Base-by-base conservation (phyloP, 2,329 filamentous ascomycete species). In the Talaromyces piceae region DNA sequence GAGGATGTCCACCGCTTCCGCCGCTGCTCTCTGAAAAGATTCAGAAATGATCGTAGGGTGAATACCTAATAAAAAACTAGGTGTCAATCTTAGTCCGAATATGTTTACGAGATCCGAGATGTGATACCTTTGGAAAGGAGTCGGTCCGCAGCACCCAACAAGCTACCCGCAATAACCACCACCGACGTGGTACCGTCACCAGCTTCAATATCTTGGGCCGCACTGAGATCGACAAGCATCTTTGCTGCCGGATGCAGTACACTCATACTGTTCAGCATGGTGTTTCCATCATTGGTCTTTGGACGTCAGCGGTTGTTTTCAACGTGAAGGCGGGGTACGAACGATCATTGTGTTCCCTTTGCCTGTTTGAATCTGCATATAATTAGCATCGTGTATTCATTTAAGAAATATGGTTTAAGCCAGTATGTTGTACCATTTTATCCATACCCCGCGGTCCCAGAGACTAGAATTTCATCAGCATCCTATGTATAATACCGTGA, bases 171-270 rank as follows among this genome's bases (percentile, higher is more conserved):
- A 73, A 98, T 95, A 59, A 98, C 93, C 26, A 98, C 93, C 23
- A 98, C 93, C 3, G 91, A 97, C 30, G 93, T 98, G 51, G 93
- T 98, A 64, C 93, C 94, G 70, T 98, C 93, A 74, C 93, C 93
- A 57, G 93, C 93, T 73, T 98, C 93, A 55, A 98, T 90, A 76
- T 98, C 93, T 72, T 98, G 93, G 59, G 93, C 93, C 60, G 93
- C 88, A 63, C 91, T 94, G 56, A 98, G 81, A 71, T 98, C 91
- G 65, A 98, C 93, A 60, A 98, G 80, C 93, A 98, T 98, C 77
- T 95, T 96, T 47, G 93, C 93, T 45, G 94, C 95, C n/a, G 93
- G 93, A 69, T 98, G 93, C 86, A 98, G 90, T 60, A 98, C 93
- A 59, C 88, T 87, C 93, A 98, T 97, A 77, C 91, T 91, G 76